Evolutionary conservation across 2,329 filamentous ascomycete genomes (phyloP), one percentile per base, ranked within the genome.

Genomic region (Proliferodiscus dingleyae): DNA sequence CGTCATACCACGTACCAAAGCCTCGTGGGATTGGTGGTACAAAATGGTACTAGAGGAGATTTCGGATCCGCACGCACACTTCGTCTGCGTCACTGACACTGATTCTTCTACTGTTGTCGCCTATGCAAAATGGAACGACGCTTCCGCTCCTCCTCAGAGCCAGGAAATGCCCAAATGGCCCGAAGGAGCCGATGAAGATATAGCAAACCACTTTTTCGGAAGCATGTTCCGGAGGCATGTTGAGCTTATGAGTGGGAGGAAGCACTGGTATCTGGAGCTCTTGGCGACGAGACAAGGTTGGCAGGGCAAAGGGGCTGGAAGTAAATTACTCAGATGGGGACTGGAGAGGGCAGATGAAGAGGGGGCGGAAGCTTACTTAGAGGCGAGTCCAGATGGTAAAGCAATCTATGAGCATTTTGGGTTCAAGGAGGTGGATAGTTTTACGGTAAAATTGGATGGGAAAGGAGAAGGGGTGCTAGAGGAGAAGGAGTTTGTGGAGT

Each of bases 191-290:
- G 60, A 72, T 39, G 50, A 53, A 2, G 57, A 42, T 1, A 54
- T 71, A 6, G 71, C 67, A 0, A 55, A 61, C 10, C 46, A 56
- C 2, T 75, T 74, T 57, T 73, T 74, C 39, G 60, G 60, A 0
- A 58, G 58, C 0, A 53, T 75, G 43, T 53, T 61, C 0, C 54
- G 48, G 5, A 64, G 62, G 21, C 69, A 70, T 29, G 52, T 55
- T 11, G 57, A 58, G 34, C 58, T 68, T 26, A 71, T 74, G 64
- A 63, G 59, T 0, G 61, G 58, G 3, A 64, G 60, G n/a, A 66
- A 61, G 46, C 75, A 78, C 52, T 73, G 69, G 63, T 72, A 68
- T 50, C 62, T 80, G 8, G 73, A 75, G 50, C 53, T 77, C 5
- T 56, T 78, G 3, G 70, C 64, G 2, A 72, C 71, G 9, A 60